These are phyloP conservation scores for Amyloporia xantha DNA, from an alignment of 768 basidiomycete species.

Conservation along the genomic window DNA sequence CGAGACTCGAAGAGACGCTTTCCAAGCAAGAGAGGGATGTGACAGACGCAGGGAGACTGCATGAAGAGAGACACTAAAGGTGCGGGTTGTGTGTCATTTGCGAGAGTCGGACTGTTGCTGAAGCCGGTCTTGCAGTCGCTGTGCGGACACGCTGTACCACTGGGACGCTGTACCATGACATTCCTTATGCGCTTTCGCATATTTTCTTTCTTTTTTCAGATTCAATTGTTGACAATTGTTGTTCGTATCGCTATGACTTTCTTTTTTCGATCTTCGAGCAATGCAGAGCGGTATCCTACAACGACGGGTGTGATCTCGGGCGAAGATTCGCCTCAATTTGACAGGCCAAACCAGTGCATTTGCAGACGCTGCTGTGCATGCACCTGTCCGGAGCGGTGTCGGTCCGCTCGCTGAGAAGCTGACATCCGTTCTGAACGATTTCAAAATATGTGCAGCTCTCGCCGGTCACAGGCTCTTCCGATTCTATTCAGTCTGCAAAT, in stretches of 20 bases:
- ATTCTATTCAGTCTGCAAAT: background rate
- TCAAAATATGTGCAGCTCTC: no score
- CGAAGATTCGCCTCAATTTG: background rate
- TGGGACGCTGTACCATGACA: background rate
- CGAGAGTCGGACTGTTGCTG: background rate
- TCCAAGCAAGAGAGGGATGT: slow-evolving; percentile 26
- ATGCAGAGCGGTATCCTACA: background rate
- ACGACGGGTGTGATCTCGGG: background rate
- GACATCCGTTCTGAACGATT: no score
- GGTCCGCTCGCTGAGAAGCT: background rate
- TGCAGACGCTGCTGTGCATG: background rate
- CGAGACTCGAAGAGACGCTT: slow-evolving; percentile 50
- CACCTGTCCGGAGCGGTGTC: background rate
- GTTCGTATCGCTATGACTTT: background rate
- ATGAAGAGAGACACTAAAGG: background rate
- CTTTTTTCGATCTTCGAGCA: background rate
- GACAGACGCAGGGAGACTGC: background rate
- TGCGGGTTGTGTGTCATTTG: background rate
- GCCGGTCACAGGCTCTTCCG: no score
- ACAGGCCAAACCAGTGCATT: background rate
- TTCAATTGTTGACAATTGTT: slow-evolving; percentile 5
- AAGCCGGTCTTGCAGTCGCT: background rate
- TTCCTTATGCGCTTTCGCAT: background rate
- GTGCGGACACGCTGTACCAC: background rate
- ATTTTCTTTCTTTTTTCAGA: background rate